These are phyloP conservation scores for Xylaria sp. DNA, from an alignment of 2,329 filamentous ascomycete species.

Conservation along the genomic window DNA sequence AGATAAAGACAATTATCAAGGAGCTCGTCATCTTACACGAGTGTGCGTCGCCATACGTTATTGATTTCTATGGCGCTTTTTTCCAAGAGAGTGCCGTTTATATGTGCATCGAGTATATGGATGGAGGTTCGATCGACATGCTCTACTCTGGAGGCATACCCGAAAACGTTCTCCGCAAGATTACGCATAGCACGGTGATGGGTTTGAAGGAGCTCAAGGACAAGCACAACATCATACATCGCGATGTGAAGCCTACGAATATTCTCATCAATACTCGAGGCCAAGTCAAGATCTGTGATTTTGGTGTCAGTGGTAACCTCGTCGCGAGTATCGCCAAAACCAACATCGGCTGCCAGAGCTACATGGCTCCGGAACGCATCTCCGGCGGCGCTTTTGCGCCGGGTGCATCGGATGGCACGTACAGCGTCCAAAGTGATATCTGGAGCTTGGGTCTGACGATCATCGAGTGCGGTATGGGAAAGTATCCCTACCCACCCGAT, in stretches of 20 bases:
- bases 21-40: conserved; percentile 94
- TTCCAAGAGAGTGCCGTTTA: conserved; percentile 99
- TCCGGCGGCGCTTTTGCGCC: conserved; percentile 75
- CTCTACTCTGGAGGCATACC: conserved; percentile 87
- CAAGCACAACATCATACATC: conserved; percentile 97
- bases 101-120: conserved; percentile 99
- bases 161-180: conserved; percentile 81
- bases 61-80: conserved; percentile 98
- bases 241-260: conserved; percentile 98
- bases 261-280: conserved; percentile 86
- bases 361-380: conserved; percentile 97
- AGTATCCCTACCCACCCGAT: conserved; percentile 94
- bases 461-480: conserved; percentile 90
- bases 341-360: conserved; percentile 98
- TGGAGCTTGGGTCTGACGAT: conserved; percentile 94
- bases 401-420: conserved; percentile 74
- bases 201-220: conserved; percentile 92
- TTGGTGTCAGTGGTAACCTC: conserved; percentile 92
- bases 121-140: conserved; percentile 96
- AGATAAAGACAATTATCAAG: conserved; percentile 96
- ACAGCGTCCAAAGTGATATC: conserved; percentile 96
- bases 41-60: conserved; percentile 91
- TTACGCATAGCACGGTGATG: conserved; percentile 83
- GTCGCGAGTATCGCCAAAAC: conserved; percentile 98
- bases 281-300: conserved; percentile 97